phyloP scores from a whole-genome alignment of 805 yeast species.

The Metschnikowia aberdeeniae region DNA sequence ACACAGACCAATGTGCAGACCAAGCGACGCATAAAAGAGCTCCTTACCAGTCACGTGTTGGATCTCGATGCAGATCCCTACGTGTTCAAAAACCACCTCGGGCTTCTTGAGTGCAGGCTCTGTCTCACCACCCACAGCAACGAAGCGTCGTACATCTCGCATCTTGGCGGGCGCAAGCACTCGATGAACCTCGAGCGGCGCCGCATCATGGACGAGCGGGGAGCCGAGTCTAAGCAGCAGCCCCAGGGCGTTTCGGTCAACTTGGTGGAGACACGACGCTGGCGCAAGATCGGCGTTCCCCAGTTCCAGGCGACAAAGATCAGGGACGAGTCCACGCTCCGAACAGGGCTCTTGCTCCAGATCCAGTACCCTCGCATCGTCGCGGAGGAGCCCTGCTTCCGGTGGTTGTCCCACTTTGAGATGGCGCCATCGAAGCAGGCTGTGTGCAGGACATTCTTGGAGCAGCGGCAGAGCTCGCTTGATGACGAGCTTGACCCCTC shows the following conservation, averaged over 20 bases:
- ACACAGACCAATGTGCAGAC: conserved; percentile 68
- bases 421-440: conserved; percentile 39
- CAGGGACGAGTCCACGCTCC: conserved; percentile 53
- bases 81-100: conserved; percentile 78
- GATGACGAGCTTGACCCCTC: conserved; percentile 24
- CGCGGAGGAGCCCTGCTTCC: conserved; percentile 54
- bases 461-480: conserved; percentile 1
- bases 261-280: conserved; percentile 42
- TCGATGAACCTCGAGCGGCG: conserved; percentile 67
- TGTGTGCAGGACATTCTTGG: conserved; percentile 22
- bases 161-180: conserved; percentile 81
- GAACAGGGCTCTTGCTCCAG: conserved; percentile 63
- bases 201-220: conserved; percentile 32
- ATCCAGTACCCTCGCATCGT: conserved; percentile 51
- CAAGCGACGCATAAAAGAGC: conserved; percentile 60
- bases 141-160: conserved; percentile 78
- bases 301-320: conserved; percentile 64
- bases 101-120: conserved; percentile 76
- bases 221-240: conserved; percentile 14
- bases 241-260: conserved; percentile 27
- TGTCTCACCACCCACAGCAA: conserved; percentile 81
- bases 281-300: conserved; percentile 70
- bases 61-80: conserved; percentile 72
- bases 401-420: conserved; percentile 80
- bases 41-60: conserved; percentile 48